phyloP scores from a whole-genome alignment of 208 protist species.

The Sergeia podlipaevii region DNA sequence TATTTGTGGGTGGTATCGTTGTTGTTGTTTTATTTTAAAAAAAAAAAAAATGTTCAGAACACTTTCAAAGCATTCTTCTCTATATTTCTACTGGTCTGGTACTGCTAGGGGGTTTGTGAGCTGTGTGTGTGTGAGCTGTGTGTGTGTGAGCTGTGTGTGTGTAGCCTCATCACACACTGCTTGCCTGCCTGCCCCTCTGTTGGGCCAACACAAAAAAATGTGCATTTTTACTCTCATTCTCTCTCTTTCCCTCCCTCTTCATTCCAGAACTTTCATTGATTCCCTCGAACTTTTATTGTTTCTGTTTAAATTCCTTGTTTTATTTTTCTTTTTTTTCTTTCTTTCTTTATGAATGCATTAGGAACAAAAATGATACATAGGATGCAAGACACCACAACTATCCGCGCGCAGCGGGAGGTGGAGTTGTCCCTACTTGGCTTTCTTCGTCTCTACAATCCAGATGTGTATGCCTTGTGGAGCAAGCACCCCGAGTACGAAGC shows the following conservation, averaged over 20 bases:
- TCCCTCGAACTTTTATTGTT: not conserved
- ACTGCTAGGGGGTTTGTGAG: too few species aligned
- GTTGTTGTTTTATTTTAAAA: conserved; percentile 7
- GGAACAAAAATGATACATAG: not conserved
- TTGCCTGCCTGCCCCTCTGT: not conserved
- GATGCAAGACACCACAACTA: conserved; percentile 25
- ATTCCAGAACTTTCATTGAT: not conserved
- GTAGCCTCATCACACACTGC: too few species aligned
- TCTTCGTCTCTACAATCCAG: conserved; percentile 31
- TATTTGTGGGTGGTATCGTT: conserved; percentile 4
- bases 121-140: too few species aligned
- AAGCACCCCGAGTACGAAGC: conserved; percentile 21
- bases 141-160: too few species aligned
- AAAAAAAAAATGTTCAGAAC: too few species aligned
- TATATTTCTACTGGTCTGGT: too few species aligned
- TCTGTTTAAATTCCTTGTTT: conserved; percentile 1
- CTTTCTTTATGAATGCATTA: not conserved
- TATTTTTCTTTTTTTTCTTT: not conserved
- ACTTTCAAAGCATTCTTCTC: too few species aligned
- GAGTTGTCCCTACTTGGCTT: conserved; percentile 54
- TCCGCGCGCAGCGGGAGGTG: conserved; percentile 45
- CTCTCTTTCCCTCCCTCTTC: not conserved
- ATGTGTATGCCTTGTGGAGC: conserved; percentile 42
- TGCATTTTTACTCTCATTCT: not conserved
- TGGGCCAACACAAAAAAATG: not conserved